Evolutionary conservation across 2,329 filamentous ascomycete genomes (phyloP).

Genomic region (Arthrobotrys conoides): DNA sequence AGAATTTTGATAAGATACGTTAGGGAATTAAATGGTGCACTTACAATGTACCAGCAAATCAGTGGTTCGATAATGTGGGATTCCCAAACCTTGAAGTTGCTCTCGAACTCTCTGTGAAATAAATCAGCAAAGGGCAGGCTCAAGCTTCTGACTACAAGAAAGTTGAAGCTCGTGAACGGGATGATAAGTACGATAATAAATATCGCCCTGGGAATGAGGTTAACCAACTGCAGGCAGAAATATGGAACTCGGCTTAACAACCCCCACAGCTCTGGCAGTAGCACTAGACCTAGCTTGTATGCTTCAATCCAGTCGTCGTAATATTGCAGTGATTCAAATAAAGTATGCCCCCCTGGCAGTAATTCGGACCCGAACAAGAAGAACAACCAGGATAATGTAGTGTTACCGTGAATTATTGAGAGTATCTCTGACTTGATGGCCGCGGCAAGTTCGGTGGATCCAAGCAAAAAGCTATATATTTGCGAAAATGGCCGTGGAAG

Average conservation of each 20-base stretch:
- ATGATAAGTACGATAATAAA: conserved; percentile 29
- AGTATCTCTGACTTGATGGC: not conserved
- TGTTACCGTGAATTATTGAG: not conserved
- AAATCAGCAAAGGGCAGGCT: conserved; percentile 36
- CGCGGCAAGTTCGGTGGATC: conserved; percentile 34
- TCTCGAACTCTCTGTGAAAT: conserved; percentile 39
- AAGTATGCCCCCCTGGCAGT: conserved; percentile 17
- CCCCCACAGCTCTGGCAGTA: conserved; percentile 33
- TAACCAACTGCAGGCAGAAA: conserved; percentile 19
- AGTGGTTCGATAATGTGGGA: conserved; percentile 42
- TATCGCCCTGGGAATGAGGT: conserved; percentile 22
- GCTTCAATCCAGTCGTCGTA: conserved; percentile 57
- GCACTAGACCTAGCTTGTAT: conserved; percentile 19
- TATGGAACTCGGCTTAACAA: not conserved
- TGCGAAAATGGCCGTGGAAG: conserved; percentile 29
- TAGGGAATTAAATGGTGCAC: not conserved
- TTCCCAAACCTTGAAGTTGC: conserved; percentile 40
- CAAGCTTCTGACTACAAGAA: conserved; percentile 19
- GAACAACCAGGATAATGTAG: conserved; percentile 30
- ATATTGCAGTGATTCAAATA: conserved; percentile 48
- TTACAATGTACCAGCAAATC: conserved; percentile 49
- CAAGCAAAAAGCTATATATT: conserved; percentile 42
- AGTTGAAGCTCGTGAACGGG: conserved; percentile 42
- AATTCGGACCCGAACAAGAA: conserved; percentile 27
- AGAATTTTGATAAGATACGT: not conserved